A percentile compares a stretch with the other conserved stretches of the same genome.
Conservation (phyloP, 805 yeast genomes). For the Candida silvicultrix region DNA sequence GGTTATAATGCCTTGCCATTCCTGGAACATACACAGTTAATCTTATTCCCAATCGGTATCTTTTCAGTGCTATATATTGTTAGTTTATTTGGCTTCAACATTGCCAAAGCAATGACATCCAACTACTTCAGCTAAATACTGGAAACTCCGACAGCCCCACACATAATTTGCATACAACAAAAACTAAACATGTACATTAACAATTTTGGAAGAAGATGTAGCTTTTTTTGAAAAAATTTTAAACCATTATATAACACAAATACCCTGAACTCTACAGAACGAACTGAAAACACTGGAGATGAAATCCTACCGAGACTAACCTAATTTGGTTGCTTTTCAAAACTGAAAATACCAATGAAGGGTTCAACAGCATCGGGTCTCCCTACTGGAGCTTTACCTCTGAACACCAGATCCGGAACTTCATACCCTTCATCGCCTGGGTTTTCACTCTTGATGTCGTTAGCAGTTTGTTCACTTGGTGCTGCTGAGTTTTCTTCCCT, state of each 20-base stretch:
- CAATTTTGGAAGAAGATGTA: background rate
- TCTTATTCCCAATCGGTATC: constrained; percentile 58
- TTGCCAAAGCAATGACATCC: constrained; percentile 60
- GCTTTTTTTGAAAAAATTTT: too few species aligned
- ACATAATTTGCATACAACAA: background rate
- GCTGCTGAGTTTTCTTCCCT: background rate
- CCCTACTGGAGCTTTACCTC: constrained; percentile 47
- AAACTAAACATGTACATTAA: background rate
- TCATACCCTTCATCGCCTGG: constrained; percentile 33
- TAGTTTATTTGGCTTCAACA: constrained; percentile 62
- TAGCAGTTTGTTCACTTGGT: constrained; percentile 5
- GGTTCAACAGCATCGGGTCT: constrained; percentile 46
- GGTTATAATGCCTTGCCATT: constrained; percentile 80
- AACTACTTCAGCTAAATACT: constrained; percentile 31
- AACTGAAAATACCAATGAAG: constrained; percentile 48
- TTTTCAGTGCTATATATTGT: constrained; percentile 53
- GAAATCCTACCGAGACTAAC: too few species aligned
- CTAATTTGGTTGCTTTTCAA: constrained; percentile 26
- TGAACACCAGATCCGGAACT: constrained; percentile 41
- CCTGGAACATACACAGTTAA: constrained; percentile 54
- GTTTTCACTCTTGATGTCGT: constrained; percentile 14
- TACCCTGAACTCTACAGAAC: background rate
- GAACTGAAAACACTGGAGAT: background rate
- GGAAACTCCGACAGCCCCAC: too few species aligned
- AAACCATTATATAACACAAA: background rate